These are phyloP conservation scores for Ceratobasidium sp. DNA, from an alignment of 1,284 basidiomycete species.

Conservation along the genomic window DNA sequence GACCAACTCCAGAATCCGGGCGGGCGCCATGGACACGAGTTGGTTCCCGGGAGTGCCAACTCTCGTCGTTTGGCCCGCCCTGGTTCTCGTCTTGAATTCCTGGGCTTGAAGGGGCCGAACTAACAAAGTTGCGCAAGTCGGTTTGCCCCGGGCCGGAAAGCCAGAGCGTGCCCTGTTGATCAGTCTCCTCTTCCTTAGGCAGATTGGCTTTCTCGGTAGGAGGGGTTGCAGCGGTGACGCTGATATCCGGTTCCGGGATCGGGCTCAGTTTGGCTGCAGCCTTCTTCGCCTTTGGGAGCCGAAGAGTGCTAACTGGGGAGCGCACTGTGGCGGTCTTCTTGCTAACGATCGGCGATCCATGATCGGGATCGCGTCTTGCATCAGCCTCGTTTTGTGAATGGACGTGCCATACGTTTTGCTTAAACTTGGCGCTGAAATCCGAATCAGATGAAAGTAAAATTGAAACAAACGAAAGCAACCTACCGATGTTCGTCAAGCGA, in stretches of 20 bases:
- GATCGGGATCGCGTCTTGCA: slow-evolving; percentile 40
- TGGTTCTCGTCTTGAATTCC: slow-evolving; percentile 2
- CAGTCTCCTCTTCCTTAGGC: neutral
- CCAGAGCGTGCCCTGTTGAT: neutral
- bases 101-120: neutral
- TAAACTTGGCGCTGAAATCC: slow-evolving; percentile 42
- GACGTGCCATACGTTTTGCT: slow-evolving; percentile 42
- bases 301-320: slow-evolving; percentile 21
- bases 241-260: slow-evolving; percentile 12
- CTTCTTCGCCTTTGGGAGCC: neutral
- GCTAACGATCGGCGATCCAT: slow-evolving; percentile 15
- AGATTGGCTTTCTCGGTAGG: slow-evolving; percentile 1
- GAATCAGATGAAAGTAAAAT: neutral
- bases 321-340: neutral
- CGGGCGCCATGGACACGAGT: slow-evolving; percentile 14
- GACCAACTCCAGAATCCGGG: slow-evolving; percentile 27
- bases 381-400: neutral
- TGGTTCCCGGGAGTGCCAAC: slow-evolving; percentile 30
- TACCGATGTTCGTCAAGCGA: slow-evolving; percentile 42
- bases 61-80: neutral
- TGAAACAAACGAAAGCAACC: neutral
- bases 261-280: neutral
- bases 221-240: slow-evolving; percentile 5
- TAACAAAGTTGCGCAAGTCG: slow-evolving; percentile 27
- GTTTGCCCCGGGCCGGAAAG: slow-evolving; percentile 1